Percentiles rank a stretch among this genome's conserved stretches.
These are phyloP conservation scores for Rhynchospora tenuis DNA, from an alignment of 176 grass and related monocot genomes.

Conservation along the genomic window DNA sequence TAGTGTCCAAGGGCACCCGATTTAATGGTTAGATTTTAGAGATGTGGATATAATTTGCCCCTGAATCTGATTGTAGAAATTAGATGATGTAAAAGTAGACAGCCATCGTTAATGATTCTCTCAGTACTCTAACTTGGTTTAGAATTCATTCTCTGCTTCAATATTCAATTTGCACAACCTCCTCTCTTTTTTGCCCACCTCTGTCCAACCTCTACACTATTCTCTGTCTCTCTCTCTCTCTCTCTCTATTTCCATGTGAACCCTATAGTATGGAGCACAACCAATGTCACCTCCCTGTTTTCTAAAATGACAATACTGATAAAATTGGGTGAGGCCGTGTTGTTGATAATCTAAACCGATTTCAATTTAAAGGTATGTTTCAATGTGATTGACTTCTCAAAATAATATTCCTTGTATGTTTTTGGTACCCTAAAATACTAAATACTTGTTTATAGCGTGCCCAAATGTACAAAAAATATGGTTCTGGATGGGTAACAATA, in stretches of 20 bases:
- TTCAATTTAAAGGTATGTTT: background rate
- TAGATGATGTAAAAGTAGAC: background rate
- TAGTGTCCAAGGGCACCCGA: background rate
- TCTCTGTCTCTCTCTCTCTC: no score
- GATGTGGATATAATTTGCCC: background rate
- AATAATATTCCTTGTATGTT: no score
- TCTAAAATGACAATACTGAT: background rate
- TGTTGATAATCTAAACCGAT: background rate
- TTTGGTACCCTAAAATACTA: no score
- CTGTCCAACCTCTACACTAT: background rate
- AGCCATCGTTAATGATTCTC: background rate
- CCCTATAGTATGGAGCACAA: background rate
- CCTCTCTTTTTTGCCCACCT: background rate
- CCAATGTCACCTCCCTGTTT: background rate
- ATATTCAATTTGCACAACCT: background rate
- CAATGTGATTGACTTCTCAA: no score
- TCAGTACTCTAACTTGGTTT: background rate
- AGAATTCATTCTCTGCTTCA: background rate
- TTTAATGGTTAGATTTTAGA: background rate
- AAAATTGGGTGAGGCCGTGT: background rate
- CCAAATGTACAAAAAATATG: no score
- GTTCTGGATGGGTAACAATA: no score
- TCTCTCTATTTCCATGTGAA: background rate
- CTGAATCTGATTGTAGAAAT: background rate
- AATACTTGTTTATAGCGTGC: no score